phyloP scores from a whole-genome alignment of 805 yeast species.

The Metschnikowia chrysomelidarum region DNA sequence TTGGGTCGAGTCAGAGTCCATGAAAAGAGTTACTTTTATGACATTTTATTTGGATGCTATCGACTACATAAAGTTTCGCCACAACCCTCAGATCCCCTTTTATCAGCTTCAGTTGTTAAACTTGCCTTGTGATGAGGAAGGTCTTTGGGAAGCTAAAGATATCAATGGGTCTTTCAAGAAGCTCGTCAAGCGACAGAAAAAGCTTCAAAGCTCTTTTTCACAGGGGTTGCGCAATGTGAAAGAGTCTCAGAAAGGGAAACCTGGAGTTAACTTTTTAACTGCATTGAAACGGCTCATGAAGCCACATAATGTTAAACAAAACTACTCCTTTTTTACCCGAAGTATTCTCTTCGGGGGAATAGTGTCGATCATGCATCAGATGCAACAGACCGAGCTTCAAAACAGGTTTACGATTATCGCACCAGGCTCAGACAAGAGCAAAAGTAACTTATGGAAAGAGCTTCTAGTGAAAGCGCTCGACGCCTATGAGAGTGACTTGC shows the following conservation, averaged over 20 bases:
- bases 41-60: slow-evolving; percentile 79
- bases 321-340: slow-evolving; percentile 53
- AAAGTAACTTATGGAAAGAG: slow-evolving; percentile 58
- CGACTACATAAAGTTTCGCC: slow-evolving; percentile 78
- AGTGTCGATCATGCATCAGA: slow-evolving; percentile 63
- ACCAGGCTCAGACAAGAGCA: slow-evolving; percentile 20
- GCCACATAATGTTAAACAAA: slow-evolving; percentile 13
- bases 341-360: slow-evolving; percentile 66
- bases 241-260: slow-evolving; percentile 7
- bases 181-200: slow-evolving; percentile 36
- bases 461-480: slow-evolving; percentile 67
- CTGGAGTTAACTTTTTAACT: slow-evolving; percentile 18
- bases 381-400: slow-evolving; percentile 71
- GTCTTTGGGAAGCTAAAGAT: slow-evolving; percentile 39
- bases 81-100: slow-evolving; percentile 47
- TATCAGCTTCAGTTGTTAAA: slow-evolving; percentile 39
- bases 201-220: slow-evolving; percentile 9
- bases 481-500: slow-evolving; percentile 57
- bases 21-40: slow-evolving; percentile 76
- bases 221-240: slow-evolving; percentile 9
- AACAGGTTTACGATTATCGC: slow-evolving; percentile 39
- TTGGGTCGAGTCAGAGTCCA: slow-evolving; percentile 80
- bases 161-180: slow-evolving; percentile 39
- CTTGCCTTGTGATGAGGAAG: slow-evolving; percentile 41
- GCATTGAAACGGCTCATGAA: slow-evolving; percentile 17